phyloP scores from a whole-genome alignment of 2,329 filamentous ascomycete genomes.

The Leptographium galeiforme region DNA sequence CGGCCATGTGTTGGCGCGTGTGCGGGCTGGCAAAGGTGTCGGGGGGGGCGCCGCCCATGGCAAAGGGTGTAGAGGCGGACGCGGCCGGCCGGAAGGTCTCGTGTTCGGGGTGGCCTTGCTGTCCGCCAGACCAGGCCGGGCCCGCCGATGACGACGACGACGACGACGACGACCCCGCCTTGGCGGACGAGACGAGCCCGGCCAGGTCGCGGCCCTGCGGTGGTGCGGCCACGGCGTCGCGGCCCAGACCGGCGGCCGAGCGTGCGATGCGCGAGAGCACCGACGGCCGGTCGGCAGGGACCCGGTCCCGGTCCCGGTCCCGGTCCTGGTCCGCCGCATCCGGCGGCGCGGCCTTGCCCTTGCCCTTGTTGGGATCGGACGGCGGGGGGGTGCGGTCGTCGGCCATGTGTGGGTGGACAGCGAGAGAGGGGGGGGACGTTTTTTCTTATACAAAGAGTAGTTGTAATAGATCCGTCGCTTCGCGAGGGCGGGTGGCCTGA shows the following conservation, averaged over 20 bases:
- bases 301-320: too few species aligned
- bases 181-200: slow-evolving; percentile 7
- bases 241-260: slow-evolving; percentile 15
- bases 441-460: too few species aligned
- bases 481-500: too few species aligned
- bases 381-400: neutral
- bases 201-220: slow-evolving; percentile 10
- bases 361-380: neutral
- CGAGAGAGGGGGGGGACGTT: neutral
- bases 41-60: neutral
- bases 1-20: slow-evolving; percentile 15
- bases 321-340: neutral
- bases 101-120: neutral
- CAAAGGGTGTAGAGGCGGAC: too few species aligned
- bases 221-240: slow-evolving; percentile 12
- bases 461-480: too few species aligned
- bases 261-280: slow-evolving; percentile 15
- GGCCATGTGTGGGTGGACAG: neutral
- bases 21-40: slow-evolving; percentile 6
- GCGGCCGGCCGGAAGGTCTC: neutral
- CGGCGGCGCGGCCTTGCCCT: neutral
- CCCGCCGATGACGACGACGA: slow-evolving; percentile 3
- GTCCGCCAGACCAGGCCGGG: neutral
- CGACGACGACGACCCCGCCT: slow-evolving; percentile 12
- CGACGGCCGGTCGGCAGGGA: neutral